phyloP scores from a whole-genome alignment of 2,329 filamentous ascomycete species.

The Trichoderma koningii region DNA sequence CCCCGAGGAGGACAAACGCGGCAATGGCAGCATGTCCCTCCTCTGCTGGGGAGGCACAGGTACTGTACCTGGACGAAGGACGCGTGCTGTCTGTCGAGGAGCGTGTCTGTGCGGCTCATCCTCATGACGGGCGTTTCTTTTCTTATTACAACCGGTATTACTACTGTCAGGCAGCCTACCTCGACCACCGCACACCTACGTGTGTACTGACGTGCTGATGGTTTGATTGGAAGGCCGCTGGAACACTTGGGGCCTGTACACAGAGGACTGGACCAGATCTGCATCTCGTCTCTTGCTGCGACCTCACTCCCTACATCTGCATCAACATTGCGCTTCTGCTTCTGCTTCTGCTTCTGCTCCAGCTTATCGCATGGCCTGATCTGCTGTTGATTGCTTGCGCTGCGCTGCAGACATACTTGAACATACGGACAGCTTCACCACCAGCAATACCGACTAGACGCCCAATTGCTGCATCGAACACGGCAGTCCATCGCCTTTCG shows the following conservation, averaged over 20 bases:
- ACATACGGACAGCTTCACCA: neutral
- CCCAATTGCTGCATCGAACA: neutral
- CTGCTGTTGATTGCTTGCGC: neutral
- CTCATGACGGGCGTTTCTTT: conserved; percentile 13
- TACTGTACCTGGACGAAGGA: neutral
- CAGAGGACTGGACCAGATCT: neutral
- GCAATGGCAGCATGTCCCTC: neutral
- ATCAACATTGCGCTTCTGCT: neutral
- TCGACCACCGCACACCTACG: neutral
- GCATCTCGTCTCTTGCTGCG: neutral
- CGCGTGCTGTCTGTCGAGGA: neutral
- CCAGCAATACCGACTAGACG: neutral
- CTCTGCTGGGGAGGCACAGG: neutral
- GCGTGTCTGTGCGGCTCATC: conserved; percentile 11
- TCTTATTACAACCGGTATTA: conserved; percentile 11
- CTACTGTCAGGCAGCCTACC: neutral
- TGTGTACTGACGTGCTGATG: neutral
- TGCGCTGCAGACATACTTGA: neutral
- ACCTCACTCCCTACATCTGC: neutral
- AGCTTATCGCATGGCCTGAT: neutral
- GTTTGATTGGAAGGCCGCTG: neutral
- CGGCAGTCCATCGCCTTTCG: conserved; percentile 19
- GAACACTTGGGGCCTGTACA: neutral
- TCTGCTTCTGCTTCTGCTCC: neutral
- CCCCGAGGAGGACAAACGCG: neutral